Conservation (phyloP, 2,329 filamentous ascomycete genomes). For the Colletotrichum karsti region DNA sequence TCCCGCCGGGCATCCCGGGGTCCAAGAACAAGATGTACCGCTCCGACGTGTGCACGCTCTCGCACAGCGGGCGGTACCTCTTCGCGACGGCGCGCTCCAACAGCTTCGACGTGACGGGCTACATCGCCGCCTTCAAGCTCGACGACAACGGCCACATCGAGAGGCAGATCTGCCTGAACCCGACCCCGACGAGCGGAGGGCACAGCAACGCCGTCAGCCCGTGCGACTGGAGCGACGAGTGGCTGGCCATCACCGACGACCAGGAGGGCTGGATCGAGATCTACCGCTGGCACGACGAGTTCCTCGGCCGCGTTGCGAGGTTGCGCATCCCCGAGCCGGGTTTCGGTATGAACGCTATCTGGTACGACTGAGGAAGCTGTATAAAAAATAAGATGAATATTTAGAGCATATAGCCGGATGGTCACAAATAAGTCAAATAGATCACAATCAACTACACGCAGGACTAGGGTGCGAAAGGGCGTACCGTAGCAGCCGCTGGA, state of each 20-base stretch:
- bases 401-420: background rate
- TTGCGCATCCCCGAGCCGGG: constrained; percentile 85
- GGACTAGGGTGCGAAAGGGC: background rate
- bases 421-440: background rate
- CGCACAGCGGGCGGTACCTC: constrained; percentile 75
- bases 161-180: constrained; percentile 80
- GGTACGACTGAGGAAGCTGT: constrained; percentile 71
- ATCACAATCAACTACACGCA: too few species aligned
- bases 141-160: constrained; percentile 75
- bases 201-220: constrained; percentile 90
- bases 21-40: constrained; percentile 72
- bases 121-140: constrained; percentile 83
- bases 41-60: constrained; percentile 83
- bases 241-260: constrained; percentile 89
- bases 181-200: constrained; percentile 86
- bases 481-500: background rate
- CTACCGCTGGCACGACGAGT: constrained; percentile 87
- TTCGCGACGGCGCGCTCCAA: constrained; percentile 89
- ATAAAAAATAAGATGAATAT: background rate
- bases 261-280: constrained; percentile 89
- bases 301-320: constrained; percentile 78
- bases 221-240: constrained; percentile 86
- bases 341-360: constrained; percentile 96
- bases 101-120: constrained; percentile 78
- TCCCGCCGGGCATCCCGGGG: constrained; percentile 74